Evolutionary conservation across 2,329 filamentous ascomycete species (phyloP).

Genomic region (Stagonosporopsis vannaccii): DNA sequence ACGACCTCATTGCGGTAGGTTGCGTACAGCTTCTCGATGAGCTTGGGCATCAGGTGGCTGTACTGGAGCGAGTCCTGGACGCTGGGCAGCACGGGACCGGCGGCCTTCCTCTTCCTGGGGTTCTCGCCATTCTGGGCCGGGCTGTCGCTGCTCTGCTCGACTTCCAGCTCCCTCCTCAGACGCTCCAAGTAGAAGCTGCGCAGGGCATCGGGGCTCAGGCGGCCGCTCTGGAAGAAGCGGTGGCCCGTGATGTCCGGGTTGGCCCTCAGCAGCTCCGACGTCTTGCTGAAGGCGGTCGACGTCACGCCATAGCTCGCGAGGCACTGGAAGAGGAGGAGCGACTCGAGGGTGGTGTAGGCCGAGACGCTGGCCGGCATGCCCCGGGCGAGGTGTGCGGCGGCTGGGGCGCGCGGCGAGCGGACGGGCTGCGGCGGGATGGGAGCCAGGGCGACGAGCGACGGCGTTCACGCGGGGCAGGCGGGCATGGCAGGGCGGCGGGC

Average conservation of each 20-base stretch:
- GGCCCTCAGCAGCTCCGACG: conserved; percentile 76
- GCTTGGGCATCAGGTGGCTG: conserved; percentile 70
- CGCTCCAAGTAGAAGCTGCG: conserved; percentile 79
- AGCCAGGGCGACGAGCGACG: conserved; percentile 46
- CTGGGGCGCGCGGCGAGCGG: conserved; percentile 40
- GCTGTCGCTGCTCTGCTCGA: conserved; percentile 51
- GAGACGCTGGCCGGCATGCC: conserved; percentile 67
- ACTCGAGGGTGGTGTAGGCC: conserved; percentile 84
- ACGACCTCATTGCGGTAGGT: conserved; percentile 75
- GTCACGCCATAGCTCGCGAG: conserved; percentile 73
- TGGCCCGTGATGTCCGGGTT: conserved; percentile 76
- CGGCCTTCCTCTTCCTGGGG: conserved; percentile 75
- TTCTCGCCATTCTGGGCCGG: conserved; percentile 56
- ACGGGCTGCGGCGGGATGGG: conserved; percentile 38
- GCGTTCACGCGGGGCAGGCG: conserved; percentile 30
- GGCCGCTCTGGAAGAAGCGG: conserved; percentile 73
- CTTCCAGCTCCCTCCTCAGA: conserved; percentile 72
- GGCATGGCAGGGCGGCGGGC: conserved; percentile 25
- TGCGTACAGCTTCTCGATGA: conserved; percentile 77
- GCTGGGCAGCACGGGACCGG: conserved; percentile 62
- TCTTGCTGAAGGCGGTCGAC: conserved; percentile 70
- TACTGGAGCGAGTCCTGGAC: conserved; percentile 72
- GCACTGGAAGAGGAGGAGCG: conserved; percentile 83
- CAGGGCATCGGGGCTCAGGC: conserved; percentile 79
- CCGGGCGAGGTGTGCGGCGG: conserved; percentile 6